These are phyloP conservation scores for Nannochloris sp. DNA, from an alignment of 139 green algal genomes.

Conservation along the genomic window DNA sequence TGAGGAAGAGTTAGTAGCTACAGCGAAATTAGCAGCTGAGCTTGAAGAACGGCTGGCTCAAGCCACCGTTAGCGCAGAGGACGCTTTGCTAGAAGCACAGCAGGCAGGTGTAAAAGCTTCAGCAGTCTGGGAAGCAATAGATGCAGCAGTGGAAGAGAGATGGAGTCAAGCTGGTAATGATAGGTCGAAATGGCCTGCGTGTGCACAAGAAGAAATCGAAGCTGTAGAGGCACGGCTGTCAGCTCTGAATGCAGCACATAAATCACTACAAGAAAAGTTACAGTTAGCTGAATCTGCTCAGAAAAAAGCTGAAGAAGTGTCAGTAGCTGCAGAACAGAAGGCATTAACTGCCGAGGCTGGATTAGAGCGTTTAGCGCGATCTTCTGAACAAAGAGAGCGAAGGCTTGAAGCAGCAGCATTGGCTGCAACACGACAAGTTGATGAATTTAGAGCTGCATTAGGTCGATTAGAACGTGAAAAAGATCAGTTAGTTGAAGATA, in stretches of 20 bases:
- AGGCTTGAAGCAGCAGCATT: constrained; percentile 4
- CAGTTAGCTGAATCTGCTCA: not conserved
- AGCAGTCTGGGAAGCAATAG: not conserved
- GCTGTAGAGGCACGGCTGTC: constrained; percentile 16
- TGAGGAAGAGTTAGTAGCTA: constrained; percentile 24
- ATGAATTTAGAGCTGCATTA: constrained; percentile 10
- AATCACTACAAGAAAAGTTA: not conserved
- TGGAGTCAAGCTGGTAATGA: constrained; percentile 3
- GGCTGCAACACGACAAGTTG: constrained; percentile 2
- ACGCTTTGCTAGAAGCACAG: constrained; percentile 5
- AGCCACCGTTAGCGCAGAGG: not conserved
- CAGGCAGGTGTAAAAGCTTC: not conserved
- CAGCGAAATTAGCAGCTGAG: constrained; percentile 7
- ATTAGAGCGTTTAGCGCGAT: not conserved
- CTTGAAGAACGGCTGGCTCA: constrained; percentile 14
- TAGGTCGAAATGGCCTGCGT: constrained; percentile 8
- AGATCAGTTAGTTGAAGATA: constrained; percentile 23
- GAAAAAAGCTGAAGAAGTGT: not conserved
- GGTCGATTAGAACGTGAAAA: constrained; percentile 2
- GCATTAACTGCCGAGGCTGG: not conserved
- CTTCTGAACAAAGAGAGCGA: constrained; percentile 4
- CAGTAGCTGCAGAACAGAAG: not conserved
- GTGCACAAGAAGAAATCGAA: constrained; percentile 17
- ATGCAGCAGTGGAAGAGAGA: not conserved
- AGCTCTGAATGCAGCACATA: constrained; percentile 6